phyloP scores from a whole-genome alignment of 352 stramenopile species.

The Thraustochytrium striatum region DNA sequence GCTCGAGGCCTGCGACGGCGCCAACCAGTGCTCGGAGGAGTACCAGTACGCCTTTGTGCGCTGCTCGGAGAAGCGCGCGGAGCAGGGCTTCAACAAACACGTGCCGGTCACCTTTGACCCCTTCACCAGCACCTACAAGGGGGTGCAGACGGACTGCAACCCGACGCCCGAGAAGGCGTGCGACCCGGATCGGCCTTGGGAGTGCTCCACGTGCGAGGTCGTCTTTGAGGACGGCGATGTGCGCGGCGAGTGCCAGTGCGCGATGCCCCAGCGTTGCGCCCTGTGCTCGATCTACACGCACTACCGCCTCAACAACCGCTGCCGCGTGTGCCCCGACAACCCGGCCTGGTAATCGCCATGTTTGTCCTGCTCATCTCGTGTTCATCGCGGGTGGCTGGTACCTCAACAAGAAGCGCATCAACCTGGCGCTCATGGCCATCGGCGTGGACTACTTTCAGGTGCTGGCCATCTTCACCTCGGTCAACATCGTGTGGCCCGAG shows the following conservation, averaged over 20 bases:
- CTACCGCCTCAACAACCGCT: constrained; percentile 53
- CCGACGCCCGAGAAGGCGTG: constrained; percentile 4
- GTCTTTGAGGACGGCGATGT: background rate
- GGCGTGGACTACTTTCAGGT: constrained; percentile 79
- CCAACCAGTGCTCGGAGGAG: constrained; percentile 40
- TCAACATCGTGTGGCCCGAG: constrained; percentile 66
- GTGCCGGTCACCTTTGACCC: constrained; percentile 6
- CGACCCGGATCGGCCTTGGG: background rate
- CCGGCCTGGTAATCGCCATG: constrained; percentile 47
- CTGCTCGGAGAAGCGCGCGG: background rate
- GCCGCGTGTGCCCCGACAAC: constrained; percentile 54
- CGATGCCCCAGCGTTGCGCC: constrained; percentile 40
- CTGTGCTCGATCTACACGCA: constrained; percentile 42
- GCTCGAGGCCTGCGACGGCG: constrained; percentile 28
- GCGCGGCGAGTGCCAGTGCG: constrained; percentile 22
- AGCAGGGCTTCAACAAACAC: constrained; percentile 18
- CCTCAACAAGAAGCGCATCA: constrained; percentile 52
- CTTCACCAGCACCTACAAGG: constrained; percentile 31
- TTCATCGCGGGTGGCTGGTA: constrained; percentile 41
- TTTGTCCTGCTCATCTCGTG: constrained; percentile 44
- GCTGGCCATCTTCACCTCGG: constrained; percentile 69
- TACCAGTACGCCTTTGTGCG: constrained; percentile 42
- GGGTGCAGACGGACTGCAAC: constrained; percentile 42
- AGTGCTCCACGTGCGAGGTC: constrained; percentile 9
- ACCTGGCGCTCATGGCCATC: constrained; percentile 64